Evolutionary conservation across 129 eudicot genomes (phyloP).

Genomic region (Lactuca saligna): DNA sequence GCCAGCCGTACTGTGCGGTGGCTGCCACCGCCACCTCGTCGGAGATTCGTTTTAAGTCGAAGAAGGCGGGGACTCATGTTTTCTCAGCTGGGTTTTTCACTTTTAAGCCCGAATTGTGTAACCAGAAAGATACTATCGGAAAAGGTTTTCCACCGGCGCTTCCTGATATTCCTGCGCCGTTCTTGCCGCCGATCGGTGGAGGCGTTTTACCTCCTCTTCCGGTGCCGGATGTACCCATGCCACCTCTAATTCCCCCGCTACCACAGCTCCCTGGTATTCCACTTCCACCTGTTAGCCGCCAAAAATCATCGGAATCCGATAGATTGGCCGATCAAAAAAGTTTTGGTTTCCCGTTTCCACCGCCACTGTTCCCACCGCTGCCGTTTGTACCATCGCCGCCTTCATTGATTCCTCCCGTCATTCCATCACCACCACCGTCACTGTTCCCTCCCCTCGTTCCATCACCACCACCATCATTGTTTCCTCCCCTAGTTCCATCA

Average conservation of each 20-base stretch:
- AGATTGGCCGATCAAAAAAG: constrained; percentile 27
- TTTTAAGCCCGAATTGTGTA: constrained; percentile 68
- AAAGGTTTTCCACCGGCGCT: constrained; percentile 47
- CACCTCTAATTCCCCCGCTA: constrained; percentile 33
- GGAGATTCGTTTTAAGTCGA: constrained; percentile 54
- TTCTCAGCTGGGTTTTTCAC: constrained; percentile 90
- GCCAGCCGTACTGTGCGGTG: constrained; percentile 62
- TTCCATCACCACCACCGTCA: constrained; percentile 40
- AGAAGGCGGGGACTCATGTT: constrained; percentile 48
- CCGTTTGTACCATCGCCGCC: constrained; percentile 50
- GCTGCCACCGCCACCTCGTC: constrained; percentile 70
- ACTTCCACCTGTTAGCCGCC: constrained; percentile 40
- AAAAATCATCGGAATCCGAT: constrained; percentile 15
- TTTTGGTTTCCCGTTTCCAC: constrained; percentile 39
- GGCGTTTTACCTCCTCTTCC: constrained; percentile 51
- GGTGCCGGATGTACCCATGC: constrained; percentile 43
- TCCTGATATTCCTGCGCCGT: constrained; percentile 49
- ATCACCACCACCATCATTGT: constrained; percentile 49
- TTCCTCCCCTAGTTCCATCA: constrained; percentile 44
- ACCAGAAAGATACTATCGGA: constrained; percentile 45
- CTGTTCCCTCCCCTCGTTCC: constrained; percentile 39
- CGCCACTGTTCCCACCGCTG: constrained; percentile 42
- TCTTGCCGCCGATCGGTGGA: constrained; percentile 31
- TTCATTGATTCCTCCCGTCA: constrained; percentile 30
- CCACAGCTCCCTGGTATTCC: constrained; percentile 44